Base-by-base conservation (phyloP, 768 basidiomycete species). In the Macrolepiota fuliginosa region DNA sequence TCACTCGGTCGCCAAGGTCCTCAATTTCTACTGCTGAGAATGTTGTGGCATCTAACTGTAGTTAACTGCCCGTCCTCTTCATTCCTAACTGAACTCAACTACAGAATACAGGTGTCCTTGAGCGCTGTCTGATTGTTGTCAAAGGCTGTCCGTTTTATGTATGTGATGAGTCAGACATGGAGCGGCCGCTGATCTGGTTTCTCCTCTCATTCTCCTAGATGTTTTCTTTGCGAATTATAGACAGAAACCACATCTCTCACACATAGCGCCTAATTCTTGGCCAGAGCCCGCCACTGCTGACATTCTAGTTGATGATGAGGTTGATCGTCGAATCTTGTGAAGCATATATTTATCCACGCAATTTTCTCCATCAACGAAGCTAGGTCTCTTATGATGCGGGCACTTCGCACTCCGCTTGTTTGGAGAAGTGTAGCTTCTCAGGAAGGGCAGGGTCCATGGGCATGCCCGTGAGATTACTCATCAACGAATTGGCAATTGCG, bases 81-180 rank as follows among this genome's bases (percentile, higher is more conserved):
- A 45, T 45, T 45, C 42, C 42, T 32, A 7, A 32, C 29, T 32
- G 29, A 45, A 45, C n/a, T 9, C 42, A 15, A 22, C 19, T 45
- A 10, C 42, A 45, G 19, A 58, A 39, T 51, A 25, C 11, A 37
- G 37, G 49, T 27, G 17, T 6, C 55, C 36, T 36, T 54, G 45
- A 49, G 53, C 46, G 50, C 50, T 61, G 59, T 49, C 32, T 61
- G 60, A 61, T 61, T 25, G 35, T 40, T 54, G 53, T 55, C 60
- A 61, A 27, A 61, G 60, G 60, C 60, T 61, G 60, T 61, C 37
- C 45, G 24, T 40, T 17, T 24, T 49, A n/a, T 22, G 19, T 15
- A 19, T 17, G 19, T 51, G 36, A 39, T 32, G n/a, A n/a, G 51
- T 58, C 51, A 15, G 29, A 37, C 50, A 52, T 22, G n/a, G 58